Percentiles rank a stretch among this genome's conserved stretches.
phyloP scores from a whole-genome alignment of 768 basidiomycete genomes.

The Auriscalpium vulgare region DNA sequence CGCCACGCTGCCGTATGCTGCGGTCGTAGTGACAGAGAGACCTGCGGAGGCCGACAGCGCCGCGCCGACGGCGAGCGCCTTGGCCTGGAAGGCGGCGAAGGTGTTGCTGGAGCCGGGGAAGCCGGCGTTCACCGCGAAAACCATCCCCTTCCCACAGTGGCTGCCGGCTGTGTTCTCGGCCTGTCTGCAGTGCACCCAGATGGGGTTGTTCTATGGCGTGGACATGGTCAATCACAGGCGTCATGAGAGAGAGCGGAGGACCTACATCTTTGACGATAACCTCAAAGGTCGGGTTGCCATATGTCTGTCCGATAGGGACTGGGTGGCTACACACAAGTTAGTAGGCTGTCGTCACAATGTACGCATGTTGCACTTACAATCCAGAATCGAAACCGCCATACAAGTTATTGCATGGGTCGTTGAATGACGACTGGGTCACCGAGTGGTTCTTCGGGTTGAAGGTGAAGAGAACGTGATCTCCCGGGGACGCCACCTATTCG shows the following conservation, averaged over 20 bases:
- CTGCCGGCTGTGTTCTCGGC: slow-evolving; percentile 1
- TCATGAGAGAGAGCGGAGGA: not conserved
- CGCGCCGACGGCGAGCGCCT: slow-evolving; percentile 1
- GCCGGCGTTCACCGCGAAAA: slow-evolving; percentile 22
- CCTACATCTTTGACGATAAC: slow-evolving; percentile 19
- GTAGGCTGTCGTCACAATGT: not conserved
- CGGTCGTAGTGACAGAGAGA: slow-evolving; percentile 24
- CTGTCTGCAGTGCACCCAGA: slow-evolving; percentile 22
- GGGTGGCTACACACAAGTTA: slow-evolving; percentile 15
- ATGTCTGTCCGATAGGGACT: slow-evolving; percentile 8
- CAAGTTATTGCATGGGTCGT: slow-evolving; percentile 17
- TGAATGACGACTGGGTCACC: slow-evolving; percentile 23
- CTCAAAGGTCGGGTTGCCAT: slow-evolving; percentile 10
- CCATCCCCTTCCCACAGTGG: slow-evolving; percentile 22
- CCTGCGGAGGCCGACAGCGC: slow-evolving; percentile 17
- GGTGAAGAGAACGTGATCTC: slow-evolving; percentile 19
- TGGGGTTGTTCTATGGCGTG: slow-evolving; percentile 8
- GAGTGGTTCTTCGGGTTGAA: slow-evolving; percentile 24
- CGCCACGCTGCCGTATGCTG: slow-evolving; percentile 42
- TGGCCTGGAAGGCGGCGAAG: not conserved
- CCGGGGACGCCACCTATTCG: not conserved
- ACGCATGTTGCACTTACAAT: slow-evolving; percentile 18
- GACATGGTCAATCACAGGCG: not conserved
- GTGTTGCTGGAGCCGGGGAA: not conserved
- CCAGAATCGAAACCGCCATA: slow-evolving; percentile 21